Percentiles rank a stretch among this genome's conserved stretches.
Conservation (phyloP, 1,284 basidiomycete genomes). For the Volvariella volvacea region DNA sequence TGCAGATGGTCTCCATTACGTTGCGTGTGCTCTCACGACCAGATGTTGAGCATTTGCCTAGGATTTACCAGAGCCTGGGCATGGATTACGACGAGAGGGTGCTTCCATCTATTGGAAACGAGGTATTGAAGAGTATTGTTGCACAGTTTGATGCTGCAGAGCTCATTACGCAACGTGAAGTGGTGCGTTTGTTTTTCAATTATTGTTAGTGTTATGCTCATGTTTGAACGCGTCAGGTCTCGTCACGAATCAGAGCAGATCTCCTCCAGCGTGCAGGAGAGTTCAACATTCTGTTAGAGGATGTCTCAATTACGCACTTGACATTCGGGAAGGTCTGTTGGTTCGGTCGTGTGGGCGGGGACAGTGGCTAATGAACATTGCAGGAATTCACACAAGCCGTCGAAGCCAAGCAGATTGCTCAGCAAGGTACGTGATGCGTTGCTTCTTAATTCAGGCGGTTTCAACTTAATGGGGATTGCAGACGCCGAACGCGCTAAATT, state of each 20-base stretch:
- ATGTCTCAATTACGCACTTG: slow-evolving; percentile 92
- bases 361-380: slow-evolving; percentile 6
- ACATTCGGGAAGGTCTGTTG: slow-evolving; percentile 67
- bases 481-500: slow-evolving; percentile 99
- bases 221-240: slow-evolving; percentile 48
- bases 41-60: slow-evolving; percentile 82
- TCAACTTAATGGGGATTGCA: slow-evolving; percentile 21
- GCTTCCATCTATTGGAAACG: slow-evolving; percentile 91
- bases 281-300: slow-evolving; percentile 94
- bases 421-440: slow-evolving; percentile 61
- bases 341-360: slow-evolving; percentile 5
- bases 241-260: slow-evolving; percentile 91
- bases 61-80: slow-evolving; percentile 94
- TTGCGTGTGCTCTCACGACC: slow-evolving; percentile 94
- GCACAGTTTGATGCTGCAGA: slow-evolving; percentile 99
- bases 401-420: slow-evolving; percentile 97
- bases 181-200: slow-evolving; percentile 39
- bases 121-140: slow-evolving; percentile 96
- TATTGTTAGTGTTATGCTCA: not conserved
- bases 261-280: slow-evolving; percentile 90
- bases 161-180: slow-evolving; percentile 85
- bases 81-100: slow-evolving; percentile 98
- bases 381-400: slow-evolving; percentile 92
- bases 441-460: not conserved
- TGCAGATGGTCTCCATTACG: slow-evolving; percentile 98